phyloP scores from a whole-genome alignment of 345 rosid species.

The Rhodamnia rubescens region DNA sequence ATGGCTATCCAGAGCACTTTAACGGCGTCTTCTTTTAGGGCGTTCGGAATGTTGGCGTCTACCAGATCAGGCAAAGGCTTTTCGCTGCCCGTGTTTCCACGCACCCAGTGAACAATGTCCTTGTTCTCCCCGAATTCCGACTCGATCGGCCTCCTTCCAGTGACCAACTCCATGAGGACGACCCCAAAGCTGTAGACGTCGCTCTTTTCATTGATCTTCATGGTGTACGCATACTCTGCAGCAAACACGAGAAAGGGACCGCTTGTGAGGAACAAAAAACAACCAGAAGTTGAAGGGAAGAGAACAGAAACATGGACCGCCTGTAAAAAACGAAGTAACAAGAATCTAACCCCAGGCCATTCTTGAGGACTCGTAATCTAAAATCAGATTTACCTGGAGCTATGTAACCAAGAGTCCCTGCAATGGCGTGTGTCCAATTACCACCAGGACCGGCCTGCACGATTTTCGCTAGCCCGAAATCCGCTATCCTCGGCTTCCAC shows the following conservation, averaged over 20 bases:
- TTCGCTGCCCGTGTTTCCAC: conserved; percentile 20
- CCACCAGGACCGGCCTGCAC: conserved; percentile 40
- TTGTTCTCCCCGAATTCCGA: conserved; percentile 51
- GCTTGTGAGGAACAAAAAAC: neutral
- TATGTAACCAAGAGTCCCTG: conserved; percentile 83
- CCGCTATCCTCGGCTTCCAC: conserved; percentile 80
- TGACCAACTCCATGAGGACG: conserved; percentile 72
- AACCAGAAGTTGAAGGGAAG: neutral
- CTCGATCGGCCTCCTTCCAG: conserved; percentile 65
- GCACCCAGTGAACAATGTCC: conserved; percentile 63
- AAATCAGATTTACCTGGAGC: conserved; percentile 60
- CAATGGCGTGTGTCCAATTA: conserved; percentile 36
- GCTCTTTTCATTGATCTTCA: conserved; percentile 52
- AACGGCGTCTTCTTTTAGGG: conserved; percentile 37
- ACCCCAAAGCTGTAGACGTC: conserved; percentile 91
- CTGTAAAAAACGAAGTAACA: neutral
- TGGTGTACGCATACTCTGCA: conserved; percentile 64
- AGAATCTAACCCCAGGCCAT: neutral
- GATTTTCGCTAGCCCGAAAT: conserved; percentile 81
- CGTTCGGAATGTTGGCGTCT: conserved; percentile 32
- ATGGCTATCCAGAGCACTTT: conserved; percentile 50
- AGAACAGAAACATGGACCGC: neutral
- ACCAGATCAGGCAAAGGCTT: conserved; percentile 30
- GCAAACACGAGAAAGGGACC: neutral
- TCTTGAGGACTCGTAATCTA: neutral